These are phyloP conservation scores for Rutstroemia sp. DNA, from an alignment of 2,329 filamentous ascomycete species.

Conservation along the genomic window DNA sequence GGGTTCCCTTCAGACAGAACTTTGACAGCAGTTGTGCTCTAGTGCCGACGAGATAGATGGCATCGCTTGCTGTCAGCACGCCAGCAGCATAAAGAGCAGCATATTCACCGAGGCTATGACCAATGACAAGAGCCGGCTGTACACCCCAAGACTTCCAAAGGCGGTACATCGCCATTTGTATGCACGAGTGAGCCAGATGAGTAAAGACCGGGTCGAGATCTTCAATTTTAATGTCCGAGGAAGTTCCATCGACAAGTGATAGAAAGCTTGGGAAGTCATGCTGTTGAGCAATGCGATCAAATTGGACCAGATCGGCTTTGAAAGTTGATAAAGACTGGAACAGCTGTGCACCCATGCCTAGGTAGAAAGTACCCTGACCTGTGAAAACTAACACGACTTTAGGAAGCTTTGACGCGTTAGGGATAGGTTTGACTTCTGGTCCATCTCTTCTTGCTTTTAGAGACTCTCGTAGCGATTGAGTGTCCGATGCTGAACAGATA, in stretches of 20 bases:
- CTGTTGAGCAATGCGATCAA: conserved; percentile 14
- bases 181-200: not conserved
- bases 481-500: conserved; percentile 17
- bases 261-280: conserved; percentile 24
- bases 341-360: not conserved
- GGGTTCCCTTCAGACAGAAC: conserved; percentile 56
- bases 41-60: conserved; percentile 61
- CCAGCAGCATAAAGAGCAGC: conserved; percentile 63
- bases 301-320: not conserved
- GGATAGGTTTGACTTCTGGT: conserved; percentile 33
- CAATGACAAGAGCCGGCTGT: conserved; percentile 45
- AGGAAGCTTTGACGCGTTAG: conserved; percentile 31
- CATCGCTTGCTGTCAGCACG: conserved; percentile 63
- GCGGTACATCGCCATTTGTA: conserved; percentile 35
- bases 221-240: not conserved
- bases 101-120: conserved; percentile 65
- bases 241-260: conserved; percentile 31
- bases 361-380: not conserved
- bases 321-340: not conserved
- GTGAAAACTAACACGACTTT: conserved; percentile 16
- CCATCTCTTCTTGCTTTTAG: not conserved
- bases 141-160: conserved; percentile 49
- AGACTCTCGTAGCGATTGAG: not conserved
- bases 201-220: not conserved
- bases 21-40: conserved; percentile 58